Conservation (phyloP, 2,329 filamentous ascomycete species). For the Trichoderma brevicompactum region DNA sequence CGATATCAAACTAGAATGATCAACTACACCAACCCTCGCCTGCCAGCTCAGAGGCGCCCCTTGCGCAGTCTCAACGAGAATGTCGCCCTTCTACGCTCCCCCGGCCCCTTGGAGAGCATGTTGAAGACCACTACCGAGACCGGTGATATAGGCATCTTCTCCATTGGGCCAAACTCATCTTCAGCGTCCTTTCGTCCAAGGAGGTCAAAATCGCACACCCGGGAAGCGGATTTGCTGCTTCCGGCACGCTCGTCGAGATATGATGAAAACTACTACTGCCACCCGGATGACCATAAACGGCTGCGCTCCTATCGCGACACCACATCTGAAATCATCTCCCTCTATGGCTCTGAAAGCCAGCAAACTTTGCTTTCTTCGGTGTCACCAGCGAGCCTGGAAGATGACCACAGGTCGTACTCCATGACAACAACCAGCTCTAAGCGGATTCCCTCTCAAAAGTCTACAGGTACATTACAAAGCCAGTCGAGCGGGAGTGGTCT, state of each 20-base stretch:
- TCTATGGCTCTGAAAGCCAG: constrained; percentile 58
- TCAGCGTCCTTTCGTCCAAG: constrained; percentile 38
- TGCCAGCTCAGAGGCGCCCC: constrained; percentile 43
- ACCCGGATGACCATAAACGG: constrained; percentile 49
- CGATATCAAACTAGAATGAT: constrained; percentile 35
- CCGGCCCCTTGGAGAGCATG: constrained; percentile 65
- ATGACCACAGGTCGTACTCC: constrained; percentile 58
- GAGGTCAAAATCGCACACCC: constrained; percentile 39
- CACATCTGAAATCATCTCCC: constrained; percentile 59
- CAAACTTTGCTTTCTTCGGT: constrained; percentile 50
- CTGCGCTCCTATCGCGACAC: constrained; percentile 57
- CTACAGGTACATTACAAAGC: constrained; percentile 54
- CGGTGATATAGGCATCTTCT: constrained; percentile 66
- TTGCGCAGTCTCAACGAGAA: constrained; percentile 52
- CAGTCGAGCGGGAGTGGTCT: constrained; percentile 48
- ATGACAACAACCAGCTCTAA: constrained; percentile 57
- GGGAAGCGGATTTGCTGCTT: constrained; percentile 38
- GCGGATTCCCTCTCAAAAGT: constrained; percentile 52
- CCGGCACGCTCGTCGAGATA: constrained; percentile 38
- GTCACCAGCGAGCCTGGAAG: constrained; percentile 49
- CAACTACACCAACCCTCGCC: constrained; percentile 32
- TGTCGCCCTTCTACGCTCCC: constrained; percentile 49
- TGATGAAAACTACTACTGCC: constrained; percentile 39
- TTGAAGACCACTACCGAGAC: constrained; percentile 68
- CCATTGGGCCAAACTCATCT: constrained; percentile 47